Base-by-base conservation (phyloP, 495 filamentous ascomycete species). In the Aspergillus bridgeri region DNA sequence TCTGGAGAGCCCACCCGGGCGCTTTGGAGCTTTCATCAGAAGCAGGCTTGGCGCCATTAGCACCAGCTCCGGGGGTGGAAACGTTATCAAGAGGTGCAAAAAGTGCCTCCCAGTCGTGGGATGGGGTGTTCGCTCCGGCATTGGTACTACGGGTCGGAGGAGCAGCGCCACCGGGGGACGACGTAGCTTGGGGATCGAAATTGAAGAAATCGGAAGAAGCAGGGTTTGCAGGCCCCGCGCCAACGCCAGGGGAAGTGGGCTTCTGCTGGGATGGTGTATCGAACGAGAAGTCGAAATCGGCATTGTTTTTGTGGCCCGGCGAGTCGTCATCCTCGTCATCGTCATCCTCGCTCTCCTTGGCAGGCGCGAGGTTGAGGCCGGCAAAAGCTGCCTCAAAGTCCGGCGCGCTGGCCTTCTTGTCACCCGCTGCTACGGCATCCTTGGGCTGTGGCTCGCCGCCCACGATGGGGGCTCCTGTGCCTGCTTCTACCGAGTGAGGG, bases 101-200 rank as follows among this genome's bases (percentile, higher is more conserved):
- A 23, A 98, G 91, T 20, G 91, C 89, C 60, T 97, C 94, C 94
- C 94, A 98, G 64, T 98, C 93, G 60, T 96, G 89, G 20, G 58
- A 54, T 43, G 60, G 60, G 5, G 65, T 60, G 49, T 77, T 73
- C 45, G 61, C 52, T 33, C 59, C 65, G 48, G 68, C 64, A 61
- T 72, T 57, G 51, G 71, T 48, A 60, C 71, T 53, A n/a, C n/a
- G n/a, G 49, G 68, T 45, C 42, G 61, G 48, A 53, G 65, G 29
- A 33, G 70, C 29, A 19, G 72, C 58, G 45, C 70, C 61, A 54
- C 69, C 72, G n/a, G 70, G 61, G 44, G 80, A 74, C 42, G 83
- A 81, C 43, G 80, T 73, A 53, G 81, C 83, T 58, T 81, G 81
- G 42, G 81, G 79, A 42, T 75, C 69, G 47, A 81, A 80, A 27